Conservation (phyloP, 441 rosid species). For the Aquilaria agallochum region DNA sequence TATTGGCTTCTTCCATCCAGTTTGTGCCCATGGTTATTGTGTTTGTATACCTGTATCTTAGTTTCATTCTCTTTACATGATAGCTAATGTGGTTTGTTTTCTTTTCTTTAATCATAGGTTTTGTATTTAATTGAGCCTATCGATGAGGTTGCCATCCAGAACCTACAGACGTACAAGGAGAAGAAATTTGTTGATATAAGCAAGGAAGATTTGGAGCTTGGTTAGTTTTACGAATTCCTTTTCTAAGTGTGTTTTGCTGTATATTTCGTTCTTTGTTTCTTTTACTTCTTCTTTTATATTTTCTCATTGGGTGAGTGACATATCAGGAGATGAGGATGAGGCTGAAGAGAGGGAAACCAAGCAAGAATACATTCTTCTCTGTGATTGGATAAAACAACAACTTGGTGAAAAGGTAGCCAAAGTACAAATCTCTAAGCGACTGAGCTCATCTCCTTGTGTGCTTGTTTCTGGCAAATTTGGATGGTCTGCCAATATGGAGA, state of each 20-base stretch:
- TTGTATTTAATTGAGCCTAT: constrained; percentile 94
- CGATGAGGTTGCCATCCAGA: constrained; percentile 96
- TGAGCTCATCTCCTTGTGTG: constrained; percentile 92
- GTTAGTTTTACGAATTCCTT: constrained; percentile 35
- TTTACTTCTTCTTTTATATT: background rate
- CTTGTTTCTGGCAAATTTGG: constrained; percentile 98
- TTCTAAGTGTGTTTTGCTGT: background rate
- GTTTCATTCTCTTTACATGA: background rate
- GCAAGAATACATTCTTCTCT: constrained; percentile 76
- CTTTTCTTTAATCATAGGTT: constrained; percentile 43
- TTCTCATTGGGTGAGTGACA: constrained; percentile 10
- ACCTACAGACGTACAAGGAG: constrained; percentile 91
- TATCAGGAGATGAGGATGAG: constrained; percentile 89
- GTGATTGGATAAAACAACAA: constrained; percentile 97
- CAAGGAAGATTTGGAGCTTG: constrained; percentile 95
- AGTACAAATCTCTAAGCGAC: constrained; percentile 88
- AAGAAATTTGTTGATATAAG: constrained; percentile 97
- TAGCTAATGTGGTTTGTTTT: constrained; percentile 16
- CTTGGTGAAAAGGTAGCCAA: constrained; percentile 95
- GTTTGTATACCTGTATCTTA: background rate
- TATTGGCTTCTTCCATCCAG: too few species aligned
- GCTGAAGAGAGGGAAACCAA: constrained; percentile 75
- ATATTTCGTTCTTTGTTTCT: background rate
- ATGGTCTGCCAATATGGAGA: constrained; percentile 99
- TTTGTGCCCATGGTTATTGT: too few species aligned